phyloP scores from a whole-genome alignment of 2,329 filamentous ascomycete species.

The Calonectria fujianensis region DNA sequence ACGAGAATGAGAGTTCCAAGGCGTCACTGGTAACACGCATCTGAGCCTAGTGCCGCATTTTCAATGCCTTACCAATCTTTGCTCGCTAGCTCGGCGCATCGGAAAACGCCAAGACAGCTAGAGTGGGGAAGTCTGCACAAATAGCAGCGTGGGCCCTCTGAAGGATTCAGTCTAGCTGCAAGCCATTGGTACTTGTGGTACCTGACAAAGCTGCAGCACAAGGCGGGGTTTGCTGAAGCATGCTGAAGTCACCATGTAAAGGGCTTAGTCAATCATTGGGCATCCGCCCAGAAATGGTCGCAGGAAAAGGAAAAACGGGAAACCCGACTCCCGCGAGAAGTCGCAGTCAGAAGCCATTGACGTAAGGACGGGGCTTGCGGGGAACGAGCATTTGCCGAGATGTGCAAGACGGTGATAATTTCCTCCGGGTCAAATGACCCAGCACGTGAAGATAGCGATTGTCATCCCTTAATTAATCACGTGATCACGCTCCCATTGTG shows the following conservation, averaged over 20 bases:
- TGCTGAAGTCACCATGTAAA: slow-evolving; percentile 33
- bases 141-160: slow-evolving; percentile 26
- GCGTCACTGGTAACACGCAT: slow-evolving; percentile 25
- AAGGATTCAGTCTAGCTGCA: slow-evolving; percentile 27
- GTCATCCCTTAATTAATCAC: slow-evolving; percentile 19
- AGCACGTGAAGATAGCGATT: slow-evolving; percentile 17
- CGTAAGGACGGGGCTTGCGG: slow-evolving; percentile 2
- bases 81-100: slow-evolving; percentile 36
- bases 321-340: neutral
- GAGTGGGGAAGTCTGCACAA: neutral
- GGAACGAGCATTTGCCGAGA: slow-evolving; percentile 24
- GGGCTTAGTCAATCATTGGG: slow-evolving; percentile 35
- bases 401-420: neutral
- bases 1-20: neutral
- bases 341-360: neutral
- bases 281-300: neutral
- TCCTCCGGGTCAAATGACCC: slow-evolving; percentile 17
- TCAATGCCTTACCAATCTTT: slow-evolving; percentile 37
- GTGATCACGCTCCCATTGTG: slow-evolving; percentile 34
- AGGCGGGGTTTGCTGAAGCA: slow-evolving; percentile 24
- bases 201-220: slow-evolving; percentile 35
- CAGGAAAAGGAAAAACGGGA: neutral
- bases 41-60: slow-evolving; percentile 24
- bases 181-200: slow-evolving; percentile 23
- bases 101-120: slow-evolving; percentile 51